Conservation (phyloP, 495 filamentous ascomycete genomes). For the Jackrogersella multiformis region DNA sequence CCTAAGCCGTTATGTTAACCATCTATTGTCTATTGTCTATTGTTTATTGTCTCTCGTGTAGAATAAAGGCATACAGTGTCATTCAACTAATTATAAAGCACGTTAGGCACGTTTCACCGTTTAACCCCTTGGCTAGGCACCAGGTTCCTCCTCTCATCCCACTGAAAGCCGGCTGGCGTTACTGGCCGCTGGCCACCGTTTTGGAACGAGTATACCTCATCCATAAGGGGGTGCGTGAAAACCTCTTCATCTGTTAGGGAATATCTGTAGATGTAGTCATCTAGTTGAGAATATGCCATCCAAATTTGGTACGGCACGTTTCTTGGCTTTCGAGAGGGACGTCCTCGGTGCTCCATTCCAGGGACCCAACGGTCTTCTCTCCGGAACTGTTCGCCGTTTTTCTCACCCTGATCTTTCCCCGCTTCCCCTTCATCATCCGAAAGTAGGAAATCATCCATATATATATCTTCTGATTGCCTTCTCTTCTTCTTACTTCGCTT, state of each 20-base stretch:
- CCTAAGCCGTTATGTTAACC: too few relatives aligned
- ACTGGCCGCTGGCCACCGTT: constrained; percentile 11
- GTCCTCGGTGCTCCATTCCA: constrained; percentile 27
- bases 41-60: too few relatives aligned
- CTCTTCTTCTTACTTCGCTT: constrained; percentile 16
- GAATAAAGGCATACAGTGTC: not conserved
- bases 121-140: constrained; percentile 7
- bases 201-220: constrained; percentile 32
- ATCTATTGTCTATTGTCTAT: too few relatives aligned
- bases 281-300: constrained; percentile 36
- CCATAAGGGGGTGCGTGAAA: constrained; percentile 24
- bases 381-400: not conserved
- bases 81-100: not conserved
- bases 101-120: not conserved
- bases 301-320: constrained; percentile 21
- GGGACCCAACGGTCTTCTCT: constrained; percentile 36
- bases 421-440: not conserved
- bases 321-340: constrained; percentile 13
- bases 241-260: constrained; percentile 21
- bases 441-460: constrained; percentile 28
- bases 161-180: constrained; percentile 26
- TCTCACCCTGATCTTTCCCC: not conserved
- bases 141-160: constrained; percentile 14
- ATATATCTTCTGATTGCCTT: constrained; percentile 18
- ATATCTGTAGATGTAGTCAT: constrained; percentile 33